Base-by-base conservation (phyloP, 2,329 filamentous ascomycete species). In the Alternaria burnsii region DNA sequence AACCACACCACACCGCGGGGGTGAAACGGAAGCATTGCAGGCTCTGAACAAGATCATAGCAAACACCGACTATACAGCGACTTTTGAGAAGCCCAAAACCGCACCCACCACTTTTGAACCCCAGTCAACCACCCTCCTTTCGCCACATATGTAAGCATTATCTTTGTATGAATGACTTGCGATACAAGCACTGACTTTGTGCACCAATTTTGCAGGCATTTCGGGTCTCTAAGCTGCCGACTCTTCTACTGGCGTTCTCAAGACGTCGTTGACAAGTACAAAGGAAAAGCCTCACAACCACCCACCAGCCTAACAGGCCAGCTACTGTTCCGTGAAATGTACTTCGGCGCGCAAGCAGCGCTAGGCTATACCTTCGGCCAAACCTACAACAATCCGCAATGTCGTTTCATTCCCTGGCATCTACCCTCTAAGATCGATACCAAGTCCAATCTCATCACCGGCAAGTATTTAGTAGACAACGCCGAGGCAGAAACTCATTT, bases 261-360 rank as follows among this genome's bases (percentile, higher is more conserved):
- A 71, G 87, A 88, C 26, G 83, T 90, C 1, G 83, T 91, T 3
- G 79, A 85, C 5, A 79, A 81, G 11, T 87, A 87, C 68, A 84
- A 85, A 34, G 86, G 85, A 3, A 89, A 82, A 26, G 78, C 80
- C 2, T 83, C 83, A 0, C 67, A 79, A 3, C 87, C 89, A 0
- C 91, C 91, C 0, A 87, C 87, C n/a, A 91, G 87, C 62, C 76
- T 94, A 16, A 88, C 85, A 0, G 91, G 91, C 3, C 91, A 94
- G 68, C 78, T 94, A 1, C 81, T 93, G 11, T 94, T 94, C 75
- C 84, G 91, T 16, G 91, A 94, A 73, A 94, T 94, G 91, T 94
- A 93, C 77, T 93, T 94, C 68, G 90, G 86, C 14, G 90, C 91
- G 0, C 90, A 94, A 73, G 89, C 90, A 1, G 84, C 86, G 0